Base-by-base conservation (phyloP, 192 early-diverging fungal genomes). In the Cetraspora pellucida region DNA sequence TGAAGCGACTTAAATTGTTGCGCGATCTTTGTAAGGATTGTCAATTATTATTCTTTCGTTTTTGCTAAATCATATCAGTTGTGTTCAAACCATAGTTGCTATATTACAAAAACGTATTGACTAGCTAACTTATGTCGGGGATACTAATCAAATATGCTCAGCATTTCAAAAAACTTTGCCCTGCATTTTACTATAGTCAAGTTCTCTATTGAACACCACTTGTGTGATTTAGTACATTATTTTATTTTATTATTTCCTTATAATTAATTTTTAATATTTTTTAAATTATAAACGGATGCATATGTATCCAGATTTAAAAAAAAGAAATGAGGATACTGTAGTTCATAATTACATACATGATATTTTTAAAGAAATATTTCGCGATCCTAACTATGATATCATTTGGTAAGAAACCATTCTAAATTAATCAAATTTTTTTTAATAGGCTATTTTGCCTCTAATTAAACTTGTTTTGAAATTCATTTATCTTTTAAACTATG, bases 321-420 rank as follows among this genome's bases (percentile, higher is more conserved):
- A 67, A 0, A 25, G 46, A 67, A 49, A 66, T 4, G 44, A 66
- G 2, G 44, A 66, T 46, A 66, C 64, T 45, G 17, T 66, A 46
- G 8, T 66, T 10, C 44, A 66, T 44, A 43, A 66, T 0, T 66
- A 66, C 10, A 10, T 59, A 59, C 64, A 66, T 46, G 64, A 66
- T 23, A 45, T n/a, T 66, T 66, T 66, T 43, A 66, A 66, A 11
- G 64, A 66, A 66, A 66, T 14, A 0, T 67, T 67, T 3, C 44
- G 8, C 3, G 64, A 66, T 25, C 11, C 64, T 3, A 66, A 66
- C 46, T 66, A 66, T 67, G 45, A 67, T 1, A 46, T 47, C 0
- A 13, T 47, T 67, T 67, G 65, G 65, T 46, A 66, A n/a, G n/a
- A n/a, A n/a, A n/a, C n/a, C 13, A 49, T 49, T 49, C 47, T 49